Percentiles rank a stretch among this genome's conserved stretches.
Evolutionary conservation across 2,329 filamentous ascomycete genomes (phyloP).

Genomic region (Zopfia rhizophila): DNA sequence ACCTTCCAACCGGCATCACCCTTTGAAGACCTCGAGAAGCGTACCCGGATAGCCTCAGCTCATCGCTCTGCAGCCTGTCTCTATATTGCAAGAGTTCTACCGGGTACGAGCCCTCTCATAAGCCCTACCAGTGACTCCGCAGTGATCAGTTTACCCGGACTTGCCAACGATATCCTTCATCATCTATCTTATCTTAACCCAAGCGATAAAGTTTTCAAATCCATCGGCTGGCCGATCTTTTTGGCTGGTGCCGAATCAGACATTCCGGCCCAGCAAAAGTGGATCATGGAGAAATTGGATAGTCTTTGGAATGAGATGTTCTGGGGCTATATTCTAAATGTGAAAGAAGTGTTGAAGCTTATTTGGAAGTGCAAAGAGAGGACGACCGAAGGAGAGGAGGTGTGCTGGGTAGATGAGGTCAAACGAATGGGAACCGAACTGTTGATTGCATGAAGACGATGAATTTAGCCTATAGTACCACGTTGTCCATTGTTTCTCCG

Average conservation of each 20-base stretch:
- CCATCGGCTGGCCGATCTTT: slow-evolving; percentile 69
- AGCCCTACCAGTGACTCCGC: slow-evolving; percentile 52
- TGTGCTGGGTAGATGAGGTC: slow-evolving; percentile 48
- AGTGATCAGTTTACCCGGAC: slow-evolving; percentile 42
- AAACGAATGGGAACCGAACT: slow-evolving; percentile 44
- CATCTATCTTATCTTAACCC: slow-evolving; percentile 62
- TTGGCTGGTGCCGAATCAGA: slow-evolving; percentile 67
- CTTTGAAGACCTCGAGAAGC: slow-evolving; percentile 44
- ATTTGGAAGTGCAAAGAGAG: slow-evolving; percentile 48
- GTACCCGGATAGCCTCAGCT: slow-evolving; percentile 49
- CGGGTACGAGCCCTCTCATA: slow-evolving; percentile 48
- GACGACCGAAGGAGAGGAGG: slow-evolving; percentile 30
- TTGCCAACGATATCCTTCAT: slow-evolving; percentile 63
- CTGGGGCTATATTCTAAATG: slow-evolving; percentile 51
- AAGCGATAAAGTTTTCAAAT: slow-evolving; percentile 66
- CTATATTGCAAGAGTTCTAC: slow-evolving; percentile 47
- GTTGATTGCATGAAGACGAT: slow-evolving; percentile 40
- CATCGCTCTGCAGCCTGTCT: slow-evolving; percentile 54
- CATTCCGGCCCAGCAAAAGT: slow-evolving; percentile 58
- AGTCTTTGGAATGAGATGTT: slow-evolving; percentile 46
- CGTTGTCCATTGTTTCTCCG: slow-evolving; percentile 1
- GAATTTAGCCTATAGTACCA: slow-evolving; percentile 7
- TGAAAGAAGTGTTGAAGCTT: slow-evolving; percentile 44
- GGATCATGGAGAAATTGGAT: slow-evolving; percentile 62
- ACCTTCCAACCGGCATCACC: slow-evolving; percentile 46